Base-by-base conservation (phyloP, 2,329 filamentous ascomycete genomes). In the Aphanocladium album region DNA sequence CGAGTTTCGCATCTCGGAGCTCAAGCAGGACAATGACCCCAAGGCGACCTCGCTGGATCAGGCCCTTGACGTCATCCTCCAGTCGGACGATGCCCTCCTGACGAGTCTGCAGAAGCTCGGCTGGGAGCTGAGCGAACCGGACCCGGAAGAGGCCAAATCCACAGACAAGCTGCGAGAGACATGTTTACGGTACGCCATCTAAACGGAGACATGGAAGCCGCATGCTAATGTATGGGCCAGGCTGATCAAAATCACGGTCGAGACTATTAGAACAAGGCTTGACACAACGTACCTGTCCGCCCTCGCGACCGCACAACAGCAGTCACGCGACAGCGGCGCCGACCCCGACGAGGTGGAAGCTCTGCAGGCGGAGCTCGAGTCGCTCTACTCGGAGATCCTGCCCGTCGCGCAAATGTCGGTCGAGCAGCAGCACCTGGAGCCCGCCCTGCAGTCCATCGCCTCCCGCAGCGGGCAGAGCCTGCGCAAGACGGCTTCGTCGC, bases 351-450 rank as follows among this genome's bases (percentile, higher is more conserved):
- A 84, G 53, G 77, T 81, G 11, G 74, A 73, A 16, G 77, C 80
- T 3, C 69, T 89, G 2, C 82, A 87, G 66, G 81, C 83, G 35
- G 88, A 90, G 67, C 76, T 91, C 1, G 86, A 89, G 64, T 89
- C 86, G 5, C 76, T 91, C 3, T 87, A 89, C 65, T 77, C 85
- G 0, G 89, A 91, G 68, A 86, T 91, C 45, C 75, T 88, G 0
- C 84, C 87, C 0, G 85, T 91, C 2, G 83, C 87, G 7, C 84
- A 89, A 63, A 90, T 91, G 84, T 84, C 87, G 0, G 79, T 87
- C 1, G 86, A 90, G 64, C 83, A 88, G 66, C 85, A 89, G 68
- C 81, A 87, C 65, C 77, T 88, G 5, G 81, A 84, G 62, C 87
- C 88, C 0, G 83, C 87, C 1, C 72, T 84, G 6, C 73, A 74